phyloP scores from a whole-genome alignment of 2,329 filamentous ascomycete genomes.

The Chaetomiaceae sp. region DNA sequence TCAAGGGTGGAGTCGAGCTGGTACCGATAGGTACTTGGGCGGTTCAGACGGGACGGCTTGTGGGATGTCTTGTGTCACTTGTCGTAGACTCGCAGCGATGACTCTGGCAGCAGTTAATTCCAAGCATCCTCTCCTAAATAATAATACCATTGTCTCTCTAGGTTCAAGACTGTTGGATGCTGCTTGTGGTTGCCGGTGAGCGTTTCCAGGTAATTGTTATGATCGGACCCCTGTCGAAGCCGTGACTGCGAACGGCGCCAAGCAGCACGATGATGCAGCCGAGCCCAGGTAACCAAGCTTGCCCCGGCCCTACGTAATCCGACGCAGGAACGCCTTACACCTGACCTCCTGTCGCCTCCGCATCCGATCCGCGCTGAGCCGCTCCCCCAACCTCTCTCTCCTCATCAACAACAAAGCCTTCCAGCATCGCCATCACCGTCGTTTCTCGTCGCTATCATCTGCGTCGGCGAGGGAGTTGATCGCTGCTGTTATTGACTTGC shows the following conservation, averaged over 20 bases:
- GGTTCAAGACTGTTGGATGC: no score
- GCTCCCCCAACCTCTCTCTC: constrained; percentile 9
- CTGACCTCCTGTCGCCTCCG: constrained; percentile 11
- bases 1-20: no score
- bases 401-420: neutral
- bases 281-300: neutral
- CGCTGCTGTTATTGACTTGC: neutral
- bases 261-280: neutral
- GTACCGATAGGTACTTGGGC: no score
- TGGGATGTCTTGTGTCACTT: no score
- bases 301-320: constrained; percentile 15
- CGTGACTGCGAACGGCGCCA: neutral
- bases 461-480: neutral
- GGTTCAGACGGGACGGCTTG: no score
- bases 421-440: constrained; percentile 1
- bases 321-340: constrained; percentile 14
- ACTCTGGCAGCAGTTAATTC: no score
- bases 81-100: no score
- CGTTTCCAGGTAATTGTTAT: no score
- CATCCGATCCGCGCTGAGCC: neutral
- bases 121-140: no score
- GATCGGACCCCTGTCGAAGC: no score
- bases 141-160: no score
- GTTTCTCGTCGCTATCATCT: neutral
- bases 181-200: no score